Evolutionary conservation across 208 protist species (phyloP).

Genomic region (Trypanosoma avium): DNA sequence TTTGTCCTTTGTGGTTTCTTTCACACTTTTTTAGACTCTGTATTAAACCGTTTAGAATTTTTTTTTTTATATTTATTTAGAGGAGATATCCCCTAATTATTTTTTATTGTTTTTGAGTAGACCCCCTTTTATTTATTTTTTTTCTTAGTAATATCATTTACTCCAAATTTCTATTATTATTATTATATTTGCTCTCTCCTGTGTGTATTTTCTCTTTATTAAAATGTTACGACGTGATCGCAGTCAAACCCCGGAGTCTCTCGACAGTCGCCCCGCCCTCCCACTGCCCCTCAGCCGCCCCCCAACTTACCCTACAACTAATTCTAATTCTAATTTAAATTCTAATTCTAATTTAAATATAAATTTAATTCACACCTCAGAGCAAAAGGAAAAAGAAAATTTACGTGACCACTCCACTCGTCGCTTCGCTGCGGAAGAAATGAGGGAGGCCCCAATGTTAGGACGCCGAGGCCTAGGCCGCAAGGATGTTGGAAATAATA

Average conservation of each 20-base stretch:
- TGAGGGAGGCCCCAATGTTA: constrained; percentile 14
- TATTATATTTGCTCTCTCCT: not conserved
- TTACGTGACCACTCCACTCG: not conserved
- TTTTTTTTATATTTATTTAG: too few species aligned
- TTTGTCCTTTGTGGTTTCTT: too few species aligned
- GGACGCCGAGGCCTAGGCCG: too few species aligned
- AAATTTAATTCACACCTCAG: too few species aligned
- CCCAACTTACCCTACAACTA: constrained; percentile 4
- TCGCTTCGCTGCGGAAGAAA: constrained; percentile 10
- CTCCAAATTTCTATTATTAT: not conserved
- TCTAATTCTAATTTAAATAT: too few species aligned
- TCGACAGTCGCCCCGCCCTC: not conserved
- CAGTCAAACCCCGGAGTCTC: not conserved
- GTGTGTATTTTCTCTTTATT: constrained; percentile 8
- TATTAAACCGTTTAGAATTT: too few species aligned
- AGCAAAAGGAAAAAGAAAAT: too few species aligned
- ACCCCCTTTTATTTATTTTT: not conserved
- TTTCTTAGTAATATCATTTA: not conserved
- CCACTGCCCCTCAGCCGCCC: not conserved
- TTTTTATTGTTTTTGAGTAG: not conserved
- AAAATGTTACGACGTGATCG: not conserved
- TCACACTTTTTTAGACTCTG: too few species aligned
- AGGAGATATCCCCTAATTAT: too few species aligned
- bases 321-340: too few species aligned
- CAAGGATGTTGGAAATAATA: too few species aligned